These are phyloP conservation scores for Penicillium macrosclerotiorum DNA, from an alignment of 495 filamentous ascomycete genomes.

Conservation along the genomic window DNA sequence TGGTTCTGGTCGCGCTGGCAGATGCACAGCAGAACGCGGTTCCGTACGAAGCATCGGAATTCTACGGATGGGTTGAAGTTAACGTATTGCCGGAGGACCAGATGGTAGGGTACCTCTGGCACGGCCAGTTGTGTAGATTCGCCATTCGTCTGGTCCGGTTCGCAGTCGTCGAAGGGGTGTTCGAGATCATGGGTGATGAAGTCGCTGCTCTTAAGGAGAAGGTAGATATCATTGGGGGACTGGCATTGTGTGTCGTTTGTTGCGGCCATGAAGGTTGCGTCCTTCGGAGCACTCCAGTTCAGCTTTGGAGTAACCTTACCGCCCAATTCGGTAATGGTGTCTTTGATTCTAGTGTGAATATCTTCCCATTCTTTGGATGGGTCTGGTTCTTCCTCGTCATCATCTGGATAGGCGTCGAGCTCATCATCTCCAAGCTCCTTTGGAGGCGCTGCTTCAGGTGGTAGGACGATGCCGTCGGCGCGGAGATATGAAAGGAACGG, in stretches of 20 bases:
- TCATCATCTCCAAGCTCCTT: constrained; percentile 39
- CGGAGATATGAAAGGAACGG: constrained; percentile 84
- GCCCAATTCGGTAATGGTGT: constrained; percentile 72
- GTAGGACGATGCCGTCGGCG: constrained; percentile 89
- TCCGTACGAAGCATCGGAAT: constrained; percentile 90
- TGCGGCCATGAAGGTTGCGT: constrained; percentile 91
- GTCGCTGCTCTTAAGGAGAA: constrained; percentile 86
- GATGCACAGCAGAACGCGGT: constrained; percentile 73
- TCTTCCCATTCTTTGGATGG: constrained; percentile 63
- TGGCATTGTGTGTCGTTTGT: constrained; percentile 90
- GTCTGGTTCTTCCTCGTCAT: constrained; percentile 49
- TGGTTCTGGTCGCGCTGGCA: constrained; percentile 88
- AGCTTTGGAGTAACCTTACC: constrained; percentile 87
- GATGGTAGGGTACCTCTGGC: constrained; percentile 55
- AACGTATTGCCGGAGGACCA: constrained; percentile 85
- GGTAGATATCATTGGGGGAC: constrained; percentile 84
- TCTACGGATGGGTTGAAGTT: constrained; percentile 86
- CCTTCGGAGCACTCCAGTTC: constrained; percentile 96
- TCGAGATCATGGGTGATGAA: constrained; percentile 94
- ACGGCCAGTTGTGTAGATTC: constrained; percentile 6
- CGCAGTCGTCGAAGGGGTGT: constrained; percentile 83
- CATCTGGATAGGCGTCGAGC: constrained; percentile 38
- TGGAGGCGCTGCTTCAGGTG: constrained; percentile 43
- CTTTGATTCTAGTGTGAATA: constrained; percentile 71
- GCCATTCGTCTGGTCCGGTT: constrained; percentile 14